Evolutionary conservation across 208 protist genomes (phyloP).

Genomic region (Acanthamoeba castellanii): DNA sequence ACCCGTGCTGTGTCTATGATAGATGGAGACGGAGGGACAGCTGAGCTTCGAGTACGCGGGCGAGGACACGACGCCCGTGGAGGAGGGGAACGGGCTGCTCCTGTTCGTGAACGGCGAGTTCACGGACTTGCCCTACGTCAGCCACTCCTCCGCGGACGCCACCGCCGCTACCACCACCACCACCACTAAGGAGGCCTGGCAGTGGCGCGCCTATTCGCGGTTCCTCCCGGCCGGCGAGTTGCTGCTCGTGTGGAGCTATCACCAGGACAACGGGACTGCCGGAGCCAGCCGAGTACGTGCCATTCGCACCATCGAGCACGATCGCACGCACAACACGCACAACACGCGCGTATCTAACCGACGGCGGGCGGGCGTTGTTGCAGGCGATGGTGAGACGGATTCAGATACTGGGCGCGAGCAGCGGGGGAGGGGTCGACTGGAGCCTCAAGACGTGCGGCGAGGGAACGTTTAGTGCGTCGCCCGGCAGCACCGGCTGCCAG

Average conservation of each 20-base stretch:
- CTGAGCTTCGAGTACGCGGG: constrained; percentile 20
- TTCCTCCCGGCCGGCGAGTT: neutral
- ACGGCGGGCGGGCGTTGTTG: neutral
- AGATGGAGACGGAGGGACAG: constrained; percentile 50
- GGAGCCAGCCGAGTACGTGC: neutral
- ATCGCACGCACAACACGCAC: neutral
- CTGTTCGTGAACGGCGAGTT: constrained; percentile 28
- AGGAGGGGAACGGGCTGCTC: constrained; percentile 40
- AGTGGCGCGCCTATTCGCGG: neutral
- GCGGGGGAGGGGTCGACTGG: constrained; percentile 7
- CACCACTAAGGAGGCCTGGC: neutral
- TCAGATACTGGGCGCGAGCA: constrained; percentile 3
- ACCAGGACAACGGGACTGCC: constrained; percentile 28
- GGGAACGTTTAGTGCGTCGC: constrained; percentile 7
- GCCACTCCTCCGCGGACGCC: neutral
- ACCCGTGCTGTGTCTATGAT: neutral
- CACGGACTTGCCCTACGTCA: constrained; percentile 12
- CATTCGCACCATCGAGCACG: neutral
- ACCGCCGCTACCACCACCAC: neutral
- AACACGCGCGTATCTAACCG: neutral
- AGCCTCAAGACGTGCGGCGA: constrained; percentile 41
- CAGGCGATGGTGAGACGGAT: constrained; percentile 50
- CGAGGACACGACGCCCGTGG: neutral
- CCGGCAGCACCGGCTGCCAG: constrained; percentile 1
- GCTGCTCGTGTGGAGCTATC: constrained; percentile 31